Evolutionary conservation across 441 rosid genomes (phyloP), one percentile per base, ranked within the genome.

Genomic region (Metrosideros polymorpha): DNA sequence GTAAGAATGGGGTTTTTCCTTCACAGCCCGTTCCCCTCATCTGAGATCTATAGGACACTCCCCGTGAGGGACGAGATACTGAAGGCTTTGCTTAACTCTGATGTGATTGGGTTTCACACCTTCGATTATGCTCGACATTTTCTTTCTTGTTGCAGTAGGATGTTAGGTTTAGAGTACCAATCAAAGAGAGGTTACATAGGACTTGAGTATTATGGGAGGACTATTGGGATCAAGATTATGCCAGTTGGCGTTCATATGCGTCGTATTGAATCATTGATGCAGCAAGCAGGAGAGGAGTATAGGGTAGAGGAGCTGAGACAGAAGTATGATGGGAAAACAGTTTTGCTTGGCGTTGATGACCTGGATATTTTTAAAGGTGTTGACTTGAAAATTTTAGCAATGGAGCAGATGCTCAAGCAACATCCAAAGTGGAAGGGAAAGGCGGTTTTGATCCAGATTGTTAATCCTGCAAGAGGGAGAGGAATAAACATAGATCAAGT

Each of bases 131-230:
- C 90, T 13, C 88, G 90, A 75, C 94, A 92, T 84, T 92, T 92
- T 87, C 94, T 92, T 86, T 89, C 94, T 49, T 92, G 94, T 87
- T 92, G 94, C 85, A 92, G 94, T 82, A 90, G 94, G 90, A 91
- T 92, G 94, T 82, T 92, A 86, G 94, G 94, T 83, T 87, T 92
- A 4, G 93, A 91, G 55, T 88, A 88, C 82, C 84, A 84, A 86
- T 92, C 94, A 47, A 92, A 90, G 88, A 91, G 94, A 83, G 94
- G 94, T 45, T 92, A 92, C 89, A 91, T 92, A 29, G 94, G 93
- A n/a, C 89, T 92, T 45, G 94, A 88, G 82, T 88, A 88, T 52
- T 88, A 86, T 59, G 90, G 90, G 30, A 88, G 90, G 88, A 86
- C 88, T 43, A 91, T 92, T 83, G 93, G 94, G 77, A 92, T 92